phyloP scores from a whole-genome alignment of 208 protist genomes.

The Endotrypanum monterogeii region DNA sequence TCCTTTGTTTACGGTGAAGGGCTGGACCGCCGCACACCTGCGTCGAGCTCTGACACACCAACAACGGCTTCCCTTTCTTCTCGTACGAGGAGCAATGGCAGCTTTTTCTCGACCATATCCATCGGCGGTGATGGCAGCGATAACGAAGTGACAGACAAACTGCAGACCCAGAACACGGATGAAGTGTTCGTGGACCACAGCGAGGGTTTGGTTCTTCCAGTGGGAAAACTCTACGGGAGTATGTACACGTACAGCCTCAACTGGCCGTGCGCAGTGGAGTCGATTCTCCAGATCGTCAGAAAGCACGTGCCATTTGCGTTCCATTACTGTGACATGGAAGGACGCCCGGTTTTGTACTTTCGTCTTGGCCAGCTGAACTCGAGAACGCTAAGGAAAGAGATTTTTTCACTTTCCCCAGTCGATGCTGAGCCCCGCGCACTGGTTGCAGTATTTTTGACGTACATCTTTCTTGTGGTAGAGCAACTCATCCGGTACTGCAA shows the following conservation, averaged over 20 bases:
- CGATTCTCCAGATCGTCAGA: slow-evolving; percentile 48
- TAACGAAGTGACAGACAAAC: not conserved
- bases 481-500: slow-evolving; percentile 59
- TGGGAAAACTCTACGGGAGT: slow-evolving; percentile 6
- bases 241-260: slow-evolving; percentile 37
- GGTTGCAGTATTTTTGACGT: slow-evolving; percentile 52
- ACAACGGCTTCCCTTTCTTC: not conserved
- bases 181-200: slow-evolving; percentile 28
- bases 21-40: not conserved
- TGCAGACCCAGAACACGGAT: not conserved
- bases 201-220: slow-evolving; percentile 9
- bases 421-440: slow-evolving; percentile 46
- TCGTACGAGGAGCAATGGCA: not conserved
- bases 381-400: slow-evolving; percentile 37
- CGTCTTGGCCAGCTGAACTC: slow-evolving; percentile 33
- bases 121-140: slow-evolving; percentile 7
- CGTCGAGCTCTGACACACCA: not conserved
- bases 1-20: slow-evolving; percentile 2
- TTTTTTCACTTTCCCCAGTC: slow-evolving; percentile 53
- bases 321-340: slow-evolving; percentile 75
- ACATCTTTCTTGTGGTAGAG: slow-evolving; percentile 50
- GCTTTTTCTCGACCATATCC: not conserved
- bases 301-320: slow-evolving; percentile 48
- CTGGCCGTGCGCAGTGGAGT: slow-evolving; percentile 53
- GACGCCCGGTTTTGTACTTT: slow-evolving; percentile 68